Percentiles rank a stretch among this genome's conserved stretches.
Conservation (phyloP, 495 filamentous ascomycete genomes). For the Lindgomyces ingoldianus region DNA sequence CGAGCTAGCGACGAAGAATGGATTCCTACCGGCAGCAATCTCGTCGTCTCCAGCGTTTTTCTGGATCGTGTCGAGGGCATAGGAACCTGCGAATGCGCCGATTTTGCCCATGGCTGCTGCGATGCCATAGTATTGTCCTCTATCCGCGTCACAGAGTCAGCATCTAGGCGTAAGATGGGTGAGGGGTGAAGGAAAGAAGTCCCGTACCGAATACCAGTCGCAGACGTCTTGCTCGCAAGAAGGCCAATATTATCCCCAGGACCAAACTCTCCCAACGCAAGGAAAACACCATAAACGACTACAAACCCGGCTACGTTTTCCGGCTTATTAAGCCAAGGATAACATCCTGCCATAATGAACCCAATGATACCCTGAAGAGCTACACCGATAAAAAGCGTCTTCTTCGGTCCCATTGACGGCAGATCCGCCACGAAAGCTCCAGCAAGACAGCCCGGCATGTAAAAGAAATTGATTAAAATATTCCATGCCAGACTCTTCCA, state of each 20-base stretch:
- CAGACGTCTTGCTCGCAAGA: slow-evolving; percentile 80
- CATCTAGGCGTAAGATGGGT: no score
- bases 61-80: slow-evolving; percentile 73
- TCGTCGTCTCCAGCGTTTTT: slow-evolving; percentile 59
- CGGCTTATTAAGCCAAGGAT: slow-evolving; percentile 60
- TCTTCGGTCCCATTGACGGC: slow-evolving; percentile 67
- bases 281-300: slow-evolving; percentile 78
- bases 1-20: slow-evolving; percentile 47
- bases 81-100: slow-evolving; percentile 87
- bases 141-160: no score
- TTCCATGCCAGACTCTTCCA: slow-evolving; percentile 84
- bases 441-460: slow-evolving; percentile 76
- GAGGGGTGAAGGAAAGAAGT: background rate
- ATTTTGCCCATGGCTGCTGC: slow-evolving; percentile 84
- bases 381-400: slow-evolving; percentile 68
- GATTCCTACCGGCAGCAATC: slow-evolving; percentile 68
- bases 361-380: slow-evolving; percentile 72
- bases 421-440: slow-evolving; percentile 72
- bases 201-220: slow-evolving; percentile 68
- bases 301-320: slow-evolving; percentile 73
- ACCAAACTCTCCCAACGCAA: slow-evolving; percentile 79
- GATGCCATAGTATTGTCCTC: slow-evolving; percentile 91
- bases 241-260: slow-evolving; percentile 92
- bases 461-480: slow-evolving; percentile 80
- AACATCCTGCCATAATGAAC: slow-evolving; percentile 82